phyloP scores from a whole-genome alignment of 2,329 filamentous ascomycete genomes.

The Epichloe brachyelytri region DNA sequence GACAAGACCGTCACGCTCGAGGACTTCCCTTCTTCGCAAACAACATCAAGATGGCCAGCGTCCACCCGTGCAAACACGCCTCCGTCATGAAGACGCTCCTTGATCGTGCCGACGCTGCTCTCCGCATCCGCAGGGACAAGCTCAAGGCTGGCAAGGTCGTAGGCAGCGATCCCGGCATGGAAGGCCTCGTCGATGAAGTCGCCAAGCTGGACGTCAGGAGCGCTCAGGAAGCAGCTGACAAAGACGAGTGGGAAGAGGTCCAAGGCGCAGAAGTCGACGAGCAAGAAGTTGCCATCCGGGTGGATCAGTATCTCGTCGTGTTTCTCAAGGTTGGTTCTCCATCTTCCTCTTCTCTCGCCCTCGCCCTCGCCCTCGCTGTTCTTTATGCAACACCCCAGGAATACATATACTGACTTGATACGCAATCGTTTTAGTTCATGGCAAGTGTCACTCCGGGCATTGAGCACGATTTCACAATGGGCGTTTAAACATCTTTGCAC shows the following conservation, averaged over 20 bases:
- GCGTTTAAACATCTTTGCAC: constrained; percentile 44
- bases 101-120: constrained; percentile 83
- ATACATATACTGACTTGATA: not conserved
- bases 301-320: constrained; percentile 81
- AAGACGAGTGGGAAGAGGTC: constrained; percentile 54
- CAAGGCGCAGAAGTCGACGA: constrained; percentile 50
- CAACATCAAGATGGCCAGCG: constrained; percentile 87
- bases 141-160: constrained; percentile 44
- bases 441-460: constrained; percentile 90
- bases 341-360: not conserved
- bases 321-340: constrained; percentile 56
- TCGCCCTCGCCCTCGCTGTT: no score
- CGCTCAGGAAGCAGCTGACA: constrained; percentile 37
- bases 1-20: constrained; percentile 98
- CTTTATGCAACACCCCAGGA: no score
- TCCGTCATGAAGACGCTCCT: constrained; percentile 96
- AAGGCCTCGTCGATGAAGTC: constrained; percentile 75
- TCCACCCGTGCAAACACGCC: constrained; percentile 95
- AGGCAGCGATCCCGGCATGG: constrained; percentile 50
- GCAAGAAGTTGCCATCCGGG: constrained; percentile 63
- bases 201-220: constrained; percentile 47
- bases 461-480: constrained; percentile 97
- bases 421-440: constrained; percentile 42
- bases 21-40: constrained; percentile 89
- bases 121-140: constrained; percentile 80